These are phyloP conservation scores for Talaromyces atroroseus DNA, from an alignment of 2,329 filamentous ascomycete species.

Conservation along the genomic window DNA sequence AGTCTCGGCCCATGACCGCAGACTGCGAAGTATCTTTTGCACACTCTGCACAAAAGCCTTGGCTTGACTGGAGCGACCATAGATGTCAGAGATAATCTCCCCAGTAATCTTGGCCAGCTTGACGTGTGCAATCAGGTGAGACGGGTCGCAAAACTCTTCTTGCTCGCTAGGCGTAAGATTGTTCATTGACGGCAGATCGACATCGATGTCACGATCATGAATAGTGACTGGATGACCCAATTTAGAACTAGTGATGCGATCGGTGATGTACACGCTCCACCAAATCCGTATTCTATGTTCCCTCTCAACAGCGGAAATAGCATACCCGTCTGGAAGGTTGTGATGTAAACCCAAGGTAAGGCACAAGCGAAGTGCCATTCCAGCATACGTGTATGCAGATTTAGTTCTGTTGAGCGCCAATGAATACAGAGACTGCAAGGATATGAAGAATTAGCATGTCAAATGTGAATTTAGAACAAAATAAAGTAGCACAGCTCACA, in stretches of 20 bases:
- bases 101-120: slow-evolving; percentile 14
- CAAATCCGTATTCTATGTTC: slow-evolving; percentile 15
- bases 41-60: slow-evolving; percentile 16
- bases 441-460: neutral
- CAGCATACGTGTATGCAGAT: slow-evolving; percentile 15
- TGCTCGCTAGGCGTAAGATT: slow-evolving; percentile 11
- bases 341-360: slow-evolving; percentile 15
- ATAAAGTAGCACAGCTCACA: neutral
- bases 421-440: slow-evolving; percentile 12
- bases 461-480: neutral
- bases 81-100: slow-evolving; percentile 16
- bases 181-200: slow-evolving; percentile 16
- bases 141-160: slow-evolving; percentile 15
- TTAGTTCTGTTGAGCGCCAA: slow-evolving; percentile 15
- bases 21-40: slow-evolving; percentile 14
- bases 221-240: slow-evolving; percentile 15
- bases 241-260: slow-evolving; percentile 15
- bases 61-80: slow-evolving; percentile 10
- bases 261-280: slow-evolving; percentile 16
- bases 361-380: slow-evolving; percentile 15
- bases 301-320: slow-evolving; percentile 14
- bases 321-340: slow-evolving; percentile 14
- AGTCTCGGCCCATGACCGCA: slow-evolving; percentile 15
- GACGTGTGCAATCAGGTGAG: slow-evolving; percentile 14
- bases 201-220: slow-evolving; percentile 14